Evolutionary conservation across 768 basidiomycete genomes (phyloP).

Genomic region (Dictyophora rubrovolvata): DNA sequence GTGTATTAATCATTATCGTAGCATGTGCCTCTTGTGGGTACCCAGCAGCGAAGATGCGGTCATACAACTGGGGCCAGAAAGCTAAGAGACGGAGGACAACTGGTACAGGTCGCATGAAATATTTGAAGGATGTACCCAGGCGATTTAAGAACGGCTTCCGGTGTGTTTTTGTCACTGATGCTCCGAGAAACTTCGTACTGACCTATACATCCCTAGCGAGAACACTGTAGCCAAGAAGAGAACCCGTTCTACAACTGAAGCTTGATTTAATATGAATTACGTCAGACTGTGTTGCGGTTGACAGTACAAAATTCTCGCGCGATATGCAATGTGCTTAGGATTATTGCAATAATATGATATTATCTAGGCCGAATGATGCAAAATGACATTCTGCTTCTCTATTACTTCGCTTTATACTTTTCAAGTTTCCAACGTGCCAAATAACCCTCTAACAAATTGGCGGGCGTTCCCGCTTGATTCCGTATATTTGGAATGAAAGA

Average conservation of each 20-base stretch:
- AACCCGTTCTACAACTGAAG: constrained; percentile 40
- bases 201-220: constrained; percentile 44
- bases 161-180: constrained; percentile 28
- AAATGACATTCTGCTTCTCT: background rate
- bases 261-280: background rate
- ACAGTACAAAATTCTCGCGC: background rate
- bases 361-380: background rate
- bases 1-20: constrained; percentile 23
- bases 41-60: constrained; percentile 89
- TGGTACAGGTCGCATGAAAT: constrained; percentile 90
- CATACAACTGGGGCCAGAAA: constrained; percentile 97
- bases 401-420: background rate
- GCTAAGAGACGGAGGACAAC: constrained; percentile 99
- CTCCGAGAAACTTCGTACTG: background rate
- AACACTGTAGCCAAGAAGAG: constrained; percentile 88
- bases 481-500: constrained; percentile 69
- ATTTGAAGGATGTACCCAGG: constrained; percentile 86
- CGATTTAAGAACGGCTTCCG: constrained; percentile 99
- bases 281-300: background rate
- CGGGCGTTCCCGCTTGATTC: constrained; percentile 72
- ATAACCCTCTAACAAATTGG: constrained; percentile 61
- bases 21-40: constrained; percentile 96
- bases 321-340: background rate
- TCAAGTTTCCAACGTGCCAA: constrained; percentile 11
- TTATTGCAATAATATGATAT: background rate